Evolutionary conservation across 2,329 filamentous ascomycete species (phyloP), one percentile per base, ranked within the genome.

Genomic region (Chrysoporthe deuterocubensis): DNA sequence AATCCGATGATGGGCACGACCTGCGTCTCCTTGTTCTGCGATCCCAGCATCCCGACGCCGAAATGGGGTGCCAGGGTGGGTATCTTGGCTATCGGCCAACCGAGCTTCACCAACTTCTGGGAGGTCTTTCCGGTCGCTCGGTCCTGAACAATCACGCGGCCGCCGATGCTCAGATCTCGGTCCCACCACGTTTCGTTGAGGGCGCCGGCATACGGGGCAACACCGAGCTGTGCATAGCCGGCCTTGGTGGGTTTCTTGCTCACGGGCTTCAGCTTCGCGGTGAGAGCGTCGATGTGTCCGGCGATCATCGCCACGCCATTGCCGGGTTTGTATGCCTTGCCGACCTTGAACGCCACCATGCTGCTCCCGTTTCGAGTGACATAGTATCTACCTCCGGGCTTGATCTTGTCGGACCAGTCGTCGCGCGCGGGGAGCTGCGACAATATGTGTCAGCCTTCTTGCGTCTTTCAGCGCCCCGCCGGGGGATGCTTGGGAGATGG

Each of bases 111-210:
- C 58, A 98, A 85, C 81, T 90, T 92, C 42, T 87, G 89, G 32
- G 86, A 84, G 46, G 96, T 93, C 85, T 95, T 96, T 72, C 91
- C 91, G 2, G 88, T 87, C 60, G 83, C 80, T 4, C 84, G 77
- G 73, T 97, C 90, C 71, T 90, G 92, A 58, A 98, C 90, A 61
- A 98, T 84, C 4, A 98, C 95, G 57, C 94, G 86, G 50, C 96
- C 96, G 71, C 94, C 96, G 73, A 98, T 92, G 72, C 92, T 90
- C 63, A 99, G 85, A 78, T 99, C 96, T 48, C 96, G 89, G 78
- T 98, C 96, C 95, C 94, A 98, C 96, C 96, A 98, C 0, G 96
- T 98, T 71, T 85, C 84, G 76, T 94, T 96, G 70, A 98, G 81
- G 1, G 84, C 94, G 62, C 96, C 95, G 11, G 94, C 95, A 77